These are phyloP conservation scores for Plasmodium cynomolgi DNA, from an alignment of 169 alveolate species.

Conservation along the genomic window DNA sequence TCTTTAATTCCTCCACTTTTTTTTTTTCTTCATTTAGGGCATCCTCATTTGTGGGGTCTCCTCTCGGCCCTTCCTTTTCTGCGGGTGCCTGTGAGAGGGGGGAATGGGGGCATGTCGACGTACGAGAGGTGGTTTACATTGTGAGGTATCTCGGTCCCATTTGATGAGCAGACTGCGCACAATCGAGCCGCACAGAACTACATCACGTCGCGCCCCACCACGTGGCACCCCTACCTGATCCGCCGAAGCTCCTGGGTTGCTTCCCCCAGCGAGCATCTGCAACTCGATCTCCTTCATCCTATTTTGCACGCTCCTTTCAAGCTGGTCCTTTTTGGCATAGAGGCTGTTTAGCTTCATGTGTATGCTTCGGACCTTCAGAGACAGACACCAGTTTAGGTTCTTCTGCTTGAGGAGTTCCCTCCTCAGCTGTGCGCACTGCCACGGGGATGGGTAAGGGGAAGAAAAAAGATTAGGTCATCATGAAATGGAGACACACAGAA, in stretches of 20 bases:
- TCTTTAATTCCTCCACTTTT: conserved; percentile 8
- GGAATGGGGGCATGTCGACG: neutral
- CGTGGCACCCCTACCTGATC: neutral
- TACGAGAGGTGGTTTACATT: too few species aligned
- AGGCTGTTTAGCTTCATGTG: conserved; percentile 43
- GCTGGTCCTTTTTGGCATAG: conserved; percentile 26
- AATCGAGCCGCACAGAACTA: neutral
- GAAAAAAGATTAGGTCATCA: neutral
- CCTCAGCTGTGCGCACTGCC: conserved; percentile 24
- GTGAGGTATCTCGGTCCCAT: too few species aligned
- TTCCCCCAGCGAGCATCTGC: neutral
- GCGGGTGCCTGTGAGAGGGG: neutral
- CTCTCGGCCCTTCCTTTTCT: neutral
- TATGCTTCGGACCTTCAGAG: conserved; percentile 50
- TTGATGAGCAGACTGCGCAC: neutral
- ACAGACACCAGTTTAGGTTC: conserved; percentile 23
- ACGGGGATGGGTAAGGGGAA: neutral
- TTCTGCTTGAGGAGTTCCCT: conserved; percentile 40
- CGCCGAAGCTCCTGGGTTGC: neutral
- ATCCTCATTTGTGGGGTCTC: neutral
- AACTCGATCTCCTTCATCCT: conserved; percentile 31
- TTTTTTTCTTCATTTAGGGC: neutral
- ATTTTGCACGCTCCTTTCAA: conserved; percentile 19
- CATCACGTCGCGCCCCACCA: too few species aligned
- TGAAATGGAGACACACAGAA: neutral